Evolutionary conservation across 805 yeast genomes (phyloP), one percentile per base, ranked within the genome.

Genomic region (Grigorovia jiainica): DNA sequence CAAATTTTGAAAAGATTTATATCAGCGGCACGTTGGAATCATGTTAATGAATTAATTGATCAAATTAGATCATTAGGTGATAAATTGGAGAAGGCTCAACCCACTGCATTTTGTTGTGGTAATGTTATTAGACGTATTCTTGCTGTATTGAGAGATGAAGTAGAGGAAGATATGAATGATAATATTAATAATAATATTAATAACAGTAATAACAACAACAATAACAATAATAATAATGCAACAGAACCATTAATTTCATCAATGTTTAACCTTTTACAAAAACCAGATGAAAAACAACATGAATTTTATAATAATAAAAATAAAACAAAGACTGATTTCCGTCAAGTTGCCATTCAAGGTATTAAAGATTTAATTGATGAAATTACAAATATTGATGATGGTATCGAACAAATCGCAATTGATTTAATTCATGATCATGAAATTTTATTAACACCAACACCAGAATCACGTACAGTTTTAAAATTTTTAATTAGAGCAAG

Each of bases 351-450:
- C 24, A 87, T 89, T 45, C 95, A 90, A 62, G 95, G 95, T 5
- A 89, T 92, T 47, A 80, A 87, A 57, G 96, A 87, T 52, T 71
- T 92, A 44, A 78, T 89, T 43, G 97, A 92, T 62, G 98, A 92
- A 63, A 83, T 92, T 42, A 74, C 82, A 19, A 83, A 83, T 52
- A 83, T 85, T 36, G 89, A 87, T 55, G 97, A 90, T 53, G 90
- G 90, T 43, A 80, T 92, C 33, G 95, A 87, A 62, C 76, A 80
- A 45, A 85, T 87, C 79, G 82, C 95, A 15, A 82, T 82, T 30
- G 99, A 92, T 57, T 72, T 92, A 67, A 87, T 92, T 57, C 97
- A 90, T 63, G 97, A 92, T 54, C 83, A 87, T 57, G 92, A 84
- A 60, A 74, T 84, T 18, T 63, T 84, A 35, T 57, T 75, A 23